Conservation (phyloP, 2,329 filamentous ascomycete species). For the Akanthomyces dipterigenus region DNA sequence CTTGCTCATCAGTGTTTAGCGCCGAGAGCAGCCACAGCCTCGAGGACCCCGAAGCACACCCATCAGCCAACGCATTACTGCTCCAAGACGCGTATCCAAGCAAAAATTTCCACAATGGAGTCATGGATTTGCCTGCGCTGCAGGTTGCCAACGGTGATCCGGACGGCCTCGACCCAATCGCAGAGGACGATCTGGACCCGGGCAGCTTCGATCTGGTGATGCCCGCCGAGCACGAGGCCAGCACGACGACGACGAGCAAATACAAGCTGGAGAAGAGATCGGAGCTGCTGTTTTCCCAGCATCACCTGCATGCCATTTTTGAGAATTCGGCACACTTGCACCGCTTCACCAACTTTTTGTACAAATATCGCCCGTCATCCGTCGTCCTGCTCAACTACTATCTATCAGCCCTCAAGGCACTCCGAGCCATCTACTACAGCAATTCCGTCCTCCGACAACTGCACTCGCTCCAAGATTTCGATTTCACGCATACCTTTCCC, state of each 20-base stretch:
- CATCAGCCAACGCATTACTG: neutral
- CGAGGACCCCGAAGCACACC: neutral
- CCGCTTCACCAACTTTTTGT: constrained; percentile 62
- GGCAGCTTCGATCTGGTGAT: constrained; percentile 31
- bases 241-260: constrained; percentile 4
- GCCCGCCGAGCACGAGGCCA: constrained; percentile 14
- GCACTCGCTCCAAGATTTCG: constrained; percentile 10
- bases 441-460: constrained; percentile 40
- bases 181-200: constrained; percentile 29
- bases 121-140: constrained; percentile 12
- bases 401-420: constrained; percentile 62
- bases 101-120: neutral
- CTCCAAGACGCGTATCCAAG: neutral
- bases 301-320: constrained; percentile 61
- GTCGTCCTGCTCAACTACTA: constrained; percentile 64
- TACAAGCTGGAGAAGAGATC: constrained; percentile 56
- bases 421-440: constrained; percentile 63
- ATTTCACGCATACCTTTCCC: constrained; percentile 13
- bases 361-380: constrained; percentile 51
- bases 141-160: constrained; percentile 18
- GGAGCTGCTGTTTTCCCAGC: constrained; percentile 57
- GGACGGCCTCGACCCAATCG: constrained; percentile 28
- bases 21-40: constrained; percentile 4
- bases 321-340: constrained; percentile 55
- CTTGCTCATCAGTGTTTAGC: neutral